Evolutionary conservation across 768 basidiomycete species (phyloP), one percentile per base, ranked within the genome.

Genomic region (Saitozyma podzolica): DNA sequence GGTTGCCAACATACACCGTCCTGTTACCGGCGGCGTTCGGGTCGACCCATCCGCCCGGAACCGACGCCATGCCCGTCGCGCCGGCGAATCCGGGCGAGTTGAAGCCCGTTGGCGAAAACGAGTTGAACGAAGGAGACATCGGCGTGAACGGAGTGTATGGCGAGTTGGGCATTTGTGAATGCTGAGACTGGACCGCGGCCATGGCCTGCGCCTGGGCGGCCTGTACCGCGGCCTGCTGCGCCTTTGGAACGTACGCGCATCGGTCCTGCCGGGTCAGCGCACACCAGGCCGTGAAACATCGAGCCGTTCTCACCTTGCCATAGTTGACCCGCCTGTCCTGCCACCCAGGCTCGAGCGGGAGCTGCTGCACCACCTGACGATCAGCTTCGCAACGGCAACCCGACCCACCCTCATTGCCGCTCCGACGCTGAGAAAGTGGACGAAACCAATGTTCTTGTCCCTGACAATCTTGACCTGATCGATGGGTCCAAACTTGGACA

Each of bases 391-490:
- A 43, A 3, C 50, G 54, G 13, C 39, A 41, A 55, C 52, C 37
- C 20, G 17, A 80, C 84, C 9, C 58, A 92, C 92, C 89, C 98
- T 97, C 68, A 90, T 94, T 14, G 96, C 96, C 48, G 91, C 86
- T 19, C 89, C 85, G 78, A 99, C 96, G 78, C 90, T 92, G 74
- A 99, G 83, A 83, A 98, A 98, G 81, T 99, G 96, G 17, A 99
- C 93, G 78, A 99, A 99, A 2, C 94, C 96, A 61, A 98, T 98
- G 75, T 96, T 96, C 85, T 97, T 97, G 83, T 99, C 96, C 64
- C 95, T 83, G 56, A 98, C 96, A 75, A 99, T 97, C 85, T 99
- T 99, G 78, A 99, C 94, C 79, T 98, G 95, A 81, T 99, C 96
- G 72, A 99, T 97, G 39, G 95, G 83, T 19, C 96, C 96, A 74